Evolutionary conservation across 176 grass and related monocot species (phyloP), one percentile per base, ranked within the genome.

Genomic region (Carex scoparia): DNA sequence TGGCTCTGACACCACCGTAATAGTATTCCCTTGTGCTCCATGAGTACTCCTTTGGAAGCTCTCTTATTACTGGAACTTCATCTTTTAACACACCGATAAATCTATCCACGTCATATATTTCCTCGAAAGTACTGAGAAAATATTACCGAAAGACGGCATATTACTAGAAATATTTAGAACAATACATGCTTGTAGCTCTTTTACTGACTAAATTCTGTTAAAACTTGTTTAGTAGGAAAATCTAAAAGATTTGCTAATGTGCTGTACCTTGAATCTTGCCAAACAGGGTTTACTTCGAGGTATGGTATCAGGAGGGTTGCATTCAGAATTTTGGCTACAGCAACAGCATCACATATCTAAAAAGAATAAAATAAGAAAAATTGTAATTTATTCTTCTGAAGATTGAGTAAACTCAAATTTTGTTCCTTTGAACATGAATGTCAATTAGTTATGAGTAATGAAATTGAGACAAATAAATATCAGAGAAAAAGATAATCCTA

Each of bases 11-110:
- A 53, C 86, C 93, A 40, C 91, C 68, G 61, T 89, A 91, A 86
- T 98, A 98, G 72, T 95, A 95, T 75, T 95, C 95, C 87, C 95
- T 94, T 16, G 91, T 98, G 81, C 95, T 98, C 93, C 95, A 98
- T 16, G 87, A 94, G 87, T 84, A 98, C 83, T 92, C 87, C 84
- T 98, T 92, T 60, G 93, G 89, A 60, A 86, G 80, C 19, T 40
- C 71, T 92, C 90, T 90, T 55, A 89, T 83, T 81, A 98, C 89
- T 76, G 86, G 72, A 84, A 98, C 80, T 15, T 98, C 95, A 59
- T 86, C 81, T 93, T 92, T 93, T 42, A 98, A 77, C 32, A 82
- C 49, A 76, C 64, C 67, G 72, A 95, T 92, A 85, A 98, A 98
- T 85, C 91, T 90, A 81, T 92, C 93, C 16, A 92, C 89, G 84